Percentiles rank a stretch among this genome's conserved stretches.
Evolutionary conservation across 2,329 filamentous ascomycete species (phyloP).

Genomic region (Arthrobotrys megalospora): DNA sequence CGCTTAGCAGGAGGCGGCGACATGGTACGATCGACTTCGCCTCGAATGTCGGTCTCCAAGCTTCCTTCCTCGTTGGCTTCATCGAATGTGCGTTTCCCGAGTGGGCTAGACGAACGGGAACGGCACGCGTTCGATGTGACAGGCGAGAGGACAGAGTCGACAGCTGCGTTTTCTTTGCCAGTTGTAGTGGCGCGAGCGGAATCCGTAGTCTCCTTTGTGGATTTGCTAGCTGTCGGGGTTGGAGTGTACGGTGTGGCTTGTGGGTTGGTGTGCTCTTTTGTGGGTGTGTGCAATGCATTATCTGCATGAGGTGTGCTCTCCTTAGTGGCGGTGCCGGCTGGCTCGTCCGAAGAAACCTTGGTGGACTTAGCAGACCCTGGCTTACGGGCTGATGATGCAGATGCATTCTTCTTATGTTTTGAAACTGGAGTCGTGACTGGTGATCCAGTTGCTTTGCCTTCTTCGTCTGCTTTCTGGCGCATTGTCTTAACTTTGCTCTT

Average conservation of each 20-base stretch:
- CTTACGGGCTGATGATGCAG: conserved; percentile 42
- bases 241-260: conserved; percentile 51
- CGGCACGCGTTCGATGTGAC: conserved; percentile 19
- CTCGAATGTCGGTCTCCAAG: conserved; percentile 53
- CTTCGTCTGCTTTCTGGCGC: conserved; percentile 62
- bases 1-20: conserved; percentile 52
- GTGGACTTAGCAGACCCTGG: conserved; percentile 42
- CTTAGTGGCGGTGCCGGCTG: conserved; percentile 20
- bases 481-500: conserved; percentile 62
- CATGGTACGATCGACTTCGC: conserved; percentile 56
- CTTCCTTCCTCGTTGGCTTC: conserved; percentile 59
- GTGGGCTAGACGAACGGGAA: conserved; percentile 58
- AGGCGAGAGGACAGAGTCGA: conserved; percentile 22
- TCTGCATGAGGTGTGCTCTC: conserved; percentile 30
- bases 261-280: conserved; percentile 44
- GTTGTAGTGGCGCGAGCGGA: conserved; percentile 25
- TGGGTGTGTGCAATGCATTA: conserved; percentile 53
- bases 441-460: conserved; percentile 34
- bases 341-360: conserved; percentile 39
- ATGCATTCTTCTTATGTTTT: conserved; percentile 53
- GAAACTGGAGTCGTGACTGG: conserved; percentile 15
- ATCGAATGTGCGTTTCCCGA: conserved; percentile 59
- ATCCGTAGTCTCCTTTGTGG: conserved; percentile 34
- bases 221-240: conserved; percentile 27
- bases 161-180: conserved; percentile 47